Percentiles rank a stretch among this genome's conserved stretches.
These are phyloP conservation scores for Plasmodium fragile DNA, from an alignment of 169 alveolate species.

Conservation along the genomic window DNA sequence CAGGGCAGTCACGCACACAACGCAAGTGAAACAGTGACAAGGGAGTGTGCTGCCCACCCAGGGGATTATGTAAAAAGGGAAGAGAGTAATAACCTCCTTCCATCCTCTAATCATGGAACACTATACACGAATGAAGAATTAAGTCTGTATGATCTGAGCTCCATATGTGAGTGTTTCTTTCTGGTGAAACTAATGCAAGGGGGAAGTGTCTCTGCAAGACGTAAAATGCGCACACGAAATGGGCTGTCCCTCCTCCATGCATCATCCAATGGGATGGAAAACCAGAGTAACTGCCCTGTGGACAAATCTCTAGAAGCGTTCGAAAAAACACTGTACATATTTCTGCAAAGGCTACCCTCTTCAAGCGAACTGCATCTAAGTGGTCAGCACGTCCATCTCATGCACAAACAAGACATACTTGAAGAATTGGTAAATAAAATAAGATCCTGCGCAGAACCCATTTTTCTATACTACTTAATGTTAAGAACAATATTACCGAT, in stretches of 20 bases:
- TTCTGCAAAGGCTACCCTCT: background rate
- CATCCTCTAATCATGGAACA: background rate
- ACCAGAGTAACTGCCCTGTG: background rate
- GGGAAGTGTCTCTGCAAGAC: background rate
- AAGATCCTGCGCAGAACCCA: background rate
- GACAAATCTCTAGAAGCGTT: slow-evolving; percentile 28
- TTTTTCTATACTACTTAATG: slow-evolving; percentile 54
- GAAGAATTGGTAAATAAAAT: slow-evolving; percentile 1
- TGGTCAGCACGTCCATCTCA: background rate
- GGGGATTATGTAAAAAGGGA: background rate
- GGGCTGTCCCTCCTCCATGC: background rate
- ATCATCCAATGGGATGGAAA: background rate
- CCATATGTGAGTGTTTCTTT: slow-evolving; percentile 66
- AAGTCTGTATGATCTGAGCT: slow-evolving; percentile 54
- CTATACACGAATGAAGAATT: background rate
- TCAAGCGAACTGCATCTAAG: background rate
- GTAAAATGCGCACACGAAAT: background rate
- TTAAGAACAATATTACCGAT: slow-evolving; percentile 35
- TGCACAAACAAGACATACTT: background rate
- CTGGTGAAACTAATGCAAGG: slow-evolving; percentile 21
- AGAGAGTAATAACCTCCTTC: background rate
- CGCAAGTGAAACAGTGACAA: background rate
- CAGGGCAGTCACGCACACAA: background rate
- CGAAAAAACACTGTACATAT: slow-evolving; percentile 43
- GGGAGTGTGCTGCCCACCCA: background rate